These are phyloP conservation scores for Austropuccinia psidii DNA, from an alignment of 1,284 basidiomycete species.

Conservation along the genomic window DNA sequence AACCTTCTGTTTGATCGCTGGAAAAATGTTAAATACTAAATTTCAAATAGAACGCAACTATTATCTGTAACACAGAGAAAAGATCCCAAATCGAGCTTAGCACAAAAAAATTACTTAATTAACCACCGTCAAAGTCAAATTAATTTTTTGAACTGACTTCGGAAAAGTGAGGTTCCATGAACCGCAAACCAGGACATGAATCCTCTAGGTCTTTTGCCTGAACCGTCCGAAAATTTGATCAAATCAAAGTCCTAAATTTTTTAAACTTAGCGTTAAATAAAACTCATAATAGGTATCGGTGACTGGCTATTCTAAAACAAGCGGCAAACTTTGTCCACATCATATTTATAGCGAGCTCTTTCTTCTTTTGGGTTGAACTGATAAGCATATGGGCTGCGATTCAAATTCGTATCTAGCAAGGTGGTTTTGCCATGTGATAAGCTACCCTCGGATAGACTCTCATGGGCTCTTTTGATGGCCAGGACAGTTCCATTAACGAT, in stretches of 20 bases:
- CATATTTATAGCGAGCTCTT: constrained; percentile 58
- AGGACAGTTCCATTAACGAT: constrained; percentile 63
- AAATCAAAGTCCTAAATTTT: constrained; percentile 54
- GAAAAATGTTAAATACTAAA: too few relatives aligned
- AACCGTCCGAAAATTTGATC: constrained; percentile 57
- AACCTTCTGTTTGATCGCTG: too few relatives aligned
- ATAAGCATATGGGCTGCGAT: constrained; percentile 65
- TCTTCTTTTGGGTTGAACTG: constrained; percentile 63
- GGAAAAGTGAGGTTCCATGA: constrained; percentile 68
- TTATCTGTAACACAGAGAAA: background rate
- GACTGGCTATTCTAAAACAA: background rate
- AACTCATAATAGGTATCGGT: background rate
- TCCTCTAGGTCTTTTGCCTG: constrained; percentile 55
- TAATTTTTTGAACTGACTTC: constrained; percentile 54
- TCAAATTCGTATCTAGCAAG: constrained; percentile 60
- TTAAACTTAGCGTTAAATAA: background rate
- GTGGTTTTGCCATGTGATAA: constrained; percentile 63
- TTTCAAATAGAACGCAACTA: background rate
- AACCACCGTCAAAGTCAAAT: too few relatives aligned
- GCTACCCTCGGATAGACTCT: constrained; percentile 56
- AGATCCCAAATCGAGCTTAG: too few relatives aligned
- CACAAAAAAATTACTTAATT: too few relatives aligned
- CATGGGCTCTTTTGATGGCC: constrained; percentile 63
- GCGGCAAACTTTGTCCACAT: constrained; percentile 58
- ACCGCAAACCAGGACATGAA: constrained; percentile 69